These are phyloP conservation scores for Phialophora tarda DNA, from an alignment of 2,329 filamentous ascomycete species.

Conservation along the genomic window DNA sequence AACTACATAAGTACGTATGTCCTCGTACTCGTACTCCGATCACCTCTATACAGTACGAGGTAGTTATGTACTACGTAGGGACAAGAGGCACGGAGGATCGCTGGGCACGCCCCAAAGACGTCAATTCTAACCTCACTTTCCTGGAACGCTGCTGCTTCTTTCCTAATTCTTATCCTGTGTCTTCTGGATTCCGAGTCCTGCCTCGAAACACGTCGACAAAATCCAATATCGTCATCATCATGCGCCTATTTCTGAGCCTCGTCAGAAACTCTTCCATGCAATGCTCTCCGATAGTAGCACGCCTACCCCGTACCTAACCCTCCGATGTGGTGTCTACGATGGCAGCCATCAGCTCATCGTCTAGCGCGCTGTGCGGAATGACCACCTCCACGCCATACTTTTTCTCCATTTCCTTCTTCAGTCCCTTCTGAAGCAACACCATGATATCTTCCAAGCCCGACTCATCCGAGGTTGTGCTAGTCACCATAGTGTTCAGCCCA, in stretches of 20 bases:
- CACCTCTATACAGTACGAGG: no score
- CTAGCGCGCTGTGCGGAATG: neutral
- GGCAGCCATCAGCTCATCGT: slow-evolving; percentile 1
- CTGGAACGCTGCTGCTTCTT: no score
- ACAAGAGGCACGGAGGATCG: no score
- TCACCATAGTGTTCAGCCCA: neutral
- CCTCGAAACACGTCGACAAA: neutral
- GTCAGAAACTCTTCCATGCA: neutral
- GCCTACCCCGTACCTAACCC: neutral
- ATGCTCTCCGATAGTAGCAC: neutral
- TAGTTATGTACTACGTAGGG: no score
- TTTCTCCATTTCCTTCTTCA: neutral
- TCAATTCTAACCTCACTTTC: neutral
- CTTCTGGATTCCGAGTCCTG: neutral
- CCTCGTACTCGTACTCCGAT: no score
- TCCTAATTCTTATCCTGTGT: no score
- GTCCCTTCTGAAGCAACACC: neutral
- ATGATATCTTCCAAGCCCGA: neutral
- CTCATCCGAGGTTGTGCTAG: neutral
- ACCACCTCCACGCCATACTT: neutral
- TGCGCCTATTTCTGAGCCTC: neutral
- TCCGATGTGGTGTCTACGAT: neutral
- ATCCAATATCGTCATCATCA: neutral
- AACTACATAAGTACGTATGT: no score
- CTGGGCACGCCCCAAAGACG: neutral